Evolutionary conservation across 345 rosid species (phyloP).

Genomic region (Euphorbia lathyris): DNA sequence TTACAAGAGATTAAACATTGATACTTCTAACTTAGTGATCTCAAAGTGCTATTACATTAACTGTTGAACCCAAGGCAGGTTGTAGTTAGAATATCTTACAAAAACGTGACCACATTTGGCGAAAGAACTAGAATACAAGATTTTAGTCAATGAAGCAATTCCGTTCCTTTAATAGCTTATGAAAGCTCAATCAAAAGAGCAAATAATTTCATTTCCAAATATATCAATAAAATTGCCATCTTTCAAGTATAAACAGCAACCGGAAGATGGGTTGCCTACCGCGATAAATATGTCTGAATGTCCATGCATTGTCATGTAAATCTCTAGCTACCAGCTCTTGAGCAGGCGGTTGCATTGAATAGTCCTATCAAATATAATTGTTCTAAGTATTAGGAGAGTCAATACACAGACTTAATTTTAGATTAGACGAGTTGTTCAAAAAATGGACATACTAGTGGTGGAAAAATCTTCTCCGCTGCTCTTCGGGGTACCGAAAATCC

Average conservation of each 20-base stretch:
- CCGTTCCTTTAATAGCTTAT: too few species aligned
- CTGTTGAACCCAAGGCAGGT: not conserved
- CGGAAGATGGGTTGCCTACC: constrained; percentile 29
- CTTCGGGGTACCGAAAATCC: constrained; percentile 98
- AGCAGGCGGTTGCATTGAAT: constrained; percentile 60
- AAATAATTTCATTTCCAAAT: not conserved
- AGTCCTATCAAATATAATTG: constrained; percentile 38
- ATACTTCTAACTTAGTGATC: not conserved
- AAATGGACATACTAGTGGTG: constrained; percentile 60
- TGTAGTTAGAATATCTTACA: not conserved
- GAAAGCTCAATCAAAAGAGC: too few species aligned
- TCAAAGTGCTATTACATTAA: not conserved
- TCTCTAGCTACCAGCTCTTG: constrained; percentile 57
- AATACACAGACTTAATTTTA: not conserved
- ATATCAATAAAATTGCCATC: not conserved
- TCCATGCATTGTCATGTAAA: constrained; percentile 53
- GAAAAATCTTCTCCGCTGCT: constrained; percentile 96
- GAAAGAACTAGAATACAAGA: not conserved
- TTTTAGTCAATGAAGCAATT: not conserved
- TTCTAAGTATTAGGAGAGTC: constrained; percentile 12
- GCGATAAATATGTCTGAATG: constrained; percentile 59
- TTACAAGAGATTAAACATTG: not conserved
- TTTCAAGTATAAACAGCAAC: not conserved
- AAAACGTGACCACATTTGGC: not conserved
- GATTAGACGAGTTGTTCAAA: not conserved